Evolutionary conservation across 2,329 filamentous ascomycete species (phyloP).

Genomic region (Orbilia ellipsospora): DNA sequence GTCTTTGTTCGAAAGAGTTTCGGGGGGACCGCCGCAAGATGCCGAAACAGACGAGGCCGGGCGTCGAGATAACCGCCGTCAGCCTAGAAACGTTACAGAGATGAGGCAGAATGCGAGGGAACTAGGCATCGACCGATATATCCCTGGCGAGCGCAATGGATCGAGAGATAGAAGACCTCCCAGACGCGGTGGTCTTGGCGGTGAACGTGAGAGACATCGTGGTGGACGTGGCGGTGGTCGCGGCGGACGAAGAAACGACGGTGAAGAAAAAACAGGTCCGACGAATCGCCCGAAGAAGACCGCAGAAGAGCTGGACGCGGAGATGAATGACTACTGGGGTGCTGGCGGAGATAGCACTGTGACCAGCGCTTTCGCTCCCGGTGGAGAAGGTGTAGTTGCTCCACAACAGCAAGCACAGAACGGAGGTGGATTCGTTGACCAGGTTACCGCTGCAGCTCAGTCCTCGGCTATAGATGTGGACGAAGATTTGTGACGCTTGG

Average conservation of each 20-base stretch:
- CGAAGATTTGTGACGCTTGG: constrained; percentile 33
- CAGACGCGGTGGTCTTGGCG: constrained; percentile 61
- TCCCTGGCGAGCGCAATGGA: constrained; percentile 70
- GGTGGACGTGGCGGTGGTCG: constrained; percentile 56
- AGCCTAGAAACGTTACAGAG: constrained; percentile 37
- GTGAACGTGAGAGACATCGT: constrained; percentile 67
- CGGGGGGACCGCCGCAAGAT: constrained; percentile 64
- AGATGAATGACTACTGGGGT: constrained; percentile 93
- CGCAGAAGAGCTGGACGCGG: constrained; percentile 90
- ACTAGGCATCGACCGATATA: constrained; percentile 80
- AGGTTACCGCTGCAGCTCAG: constrained; percentile 29
- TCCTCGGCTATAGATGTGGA: constrained; percentile 45
- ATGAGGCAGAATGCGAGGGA: constrained; percentile 64
- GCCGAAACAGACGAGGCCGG: constrained; percentile 61
- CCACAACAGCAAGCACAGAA: constrained; percentile 27
- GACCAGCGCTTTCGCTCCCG: constrained; percentile 39
- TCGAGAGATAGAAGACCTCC: constrained; percentile 59
- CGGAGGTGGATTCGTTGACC: constrained; percentile 25
- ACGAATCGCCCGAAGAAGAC: constrained; percentile 80
- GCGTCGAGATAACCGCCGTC: constrained; percentile 59
- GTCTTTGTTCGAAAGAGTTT: constrained; percentile 75
- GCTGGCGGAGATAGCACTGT: constrained; percentile 26
- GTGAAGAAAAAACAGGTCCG: constrained; percentile 62
- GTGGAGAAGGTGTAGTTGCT: constrained; percentile 24
- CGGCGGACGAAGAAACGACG: constrained; percentile 22